A percentile compares a stretch with the other conserved stretches of the same genome.
These are phyloP conservation scores for Aureobasidium sp. DNA, from an alignment of 2,329 filamentous ascomycete species.

Conservation along the genomic window DNA sequence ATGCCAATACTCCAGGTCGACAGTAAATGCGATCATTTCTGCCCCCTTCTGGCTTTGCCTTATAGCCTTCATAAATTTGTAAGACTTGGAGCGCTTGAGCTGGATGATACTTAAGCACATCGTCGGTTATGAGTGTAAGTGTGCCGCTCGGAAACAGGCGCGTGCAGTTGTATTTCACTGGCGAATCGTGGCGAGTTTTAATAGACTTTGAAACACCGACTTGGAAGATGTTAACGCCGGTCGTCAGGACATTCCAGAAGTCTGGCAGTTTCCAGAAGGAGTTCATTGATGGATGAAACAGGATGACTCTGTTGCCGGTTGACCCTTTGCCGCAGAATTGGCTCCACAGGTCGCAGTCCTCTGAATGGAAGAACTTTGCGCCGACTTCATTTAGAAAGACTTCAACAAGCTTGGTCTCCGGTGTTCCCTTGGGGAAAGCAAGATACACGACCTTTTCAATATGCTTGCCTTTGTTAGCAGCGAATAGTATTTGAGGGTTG, in stretches of 20 bases:
- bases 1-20: slow-evolving; percentile 25
- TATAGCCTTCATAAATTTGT: slow-evolving; percentile 27
- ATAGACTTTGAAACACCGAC: background rate
- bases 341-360: slow-evolving; percentile 22
- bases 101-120: slow-evolving; percentile 35
- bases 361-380: slow-evolving; percentile 23
- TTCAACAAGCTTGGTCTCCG: slow-evolving; percentile 21
- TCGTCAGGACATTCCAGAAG: background rate
- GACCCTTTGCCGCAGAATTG: slow-evolving; percentile 20
- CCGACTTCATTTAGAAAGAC: slow-evolving; percentile 19
- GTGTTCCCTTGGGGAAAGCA: slow-evolving; percentile 21
- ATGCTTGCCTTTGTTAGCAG: slow-evolving; percentile 3
- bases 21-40: slow-evolving; percentile 23
- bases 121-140: slow-evolving; percentile 38
- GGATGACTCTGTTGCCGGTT: slow-evolving; percentile 7
- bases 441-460: slow-evolving; percentile 22
- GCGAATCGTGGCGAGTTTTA: background rate
- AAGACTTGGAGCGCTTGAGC: slow-evolving; percentile 32
- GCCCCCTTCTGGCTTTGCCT: slow-evolving; percentile 22
- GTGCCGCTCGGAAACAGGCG: slow-evolving; percentile 33
- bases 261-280: slow-evolving; percentile 19
- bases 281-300: slow-evolving; percentile 15
- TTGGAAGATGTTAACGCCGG: slow-evolving; percentile 15
- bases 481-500: slow-evolving; percentile 1
- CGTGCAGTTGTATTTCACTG: slow-evolving; percentile 20